Evolutionary conservation across 2,329 filamentous ascomycete species (phyloP).

Genomic region (Pseudopyrenochaeta lycopersici): DNA sequence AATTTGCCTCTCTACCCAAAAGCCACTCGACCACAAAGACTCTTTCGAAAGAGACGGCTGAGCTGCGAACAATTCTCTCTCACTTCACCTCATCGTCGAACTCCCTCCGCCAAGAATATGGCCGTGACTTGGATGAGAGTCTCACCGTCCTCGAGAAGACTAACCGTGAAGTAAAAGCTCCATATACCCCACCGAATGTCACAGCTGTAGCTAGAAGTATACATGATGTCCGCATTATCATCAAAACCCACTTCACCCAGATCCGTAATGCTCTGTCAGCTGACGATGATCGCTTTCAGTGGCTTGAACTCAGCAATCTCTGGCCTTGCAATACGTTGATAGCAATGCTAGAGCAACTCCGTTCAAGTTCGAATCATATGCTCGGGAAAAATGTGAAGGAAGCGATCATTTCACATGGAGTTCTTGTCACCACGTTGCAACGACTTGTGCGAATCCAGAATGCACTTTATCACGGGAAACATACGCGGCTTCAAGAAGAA

Average conservation of each 20-base stretch:
- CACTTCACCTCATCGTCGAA: constrained; percentile 39
- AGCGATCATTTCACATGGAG: constrained; percentile 52
- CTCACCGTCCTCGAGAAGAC: constrained; percentile 37
- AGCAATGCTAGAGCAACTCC: constrained; percentile 54
- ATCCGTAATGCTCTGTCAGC: constrained; percentile 6
- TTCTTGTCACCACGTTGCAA: constrained; percentile 46
- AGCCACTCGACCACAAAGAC: constrained; percentile 2
- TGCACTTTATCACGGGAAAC: constrained; percentile 47
- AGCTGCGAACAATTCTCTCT: constrained; percentile 44
- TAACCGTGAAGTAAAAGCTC: constrained; percentile 8
- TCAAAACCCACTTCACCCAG: constrained; percentile 19
- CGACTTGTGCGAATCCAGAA: not conserved
- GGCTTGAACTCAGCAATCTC: constrained; percentile 53
- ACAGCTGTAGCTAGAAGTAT: constrained; percentile 4
- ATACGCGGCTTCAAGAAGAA: constrained; percentile 33
- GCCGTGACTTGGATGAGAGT: constrained; percentile 41
- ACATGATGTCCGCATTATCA: constrained; percentile 14
- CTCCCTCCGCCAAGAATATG: constrained; percentile 49
- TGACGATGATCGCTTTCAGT: constrained; percentile 41
- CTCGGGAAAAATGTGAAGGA: constrained; percentile 50
- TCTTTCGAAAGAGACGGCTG: constrained; percentile 14
- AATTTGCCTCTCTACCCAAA: not conserved
- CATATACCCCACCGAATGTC: constrained; percentile 11
- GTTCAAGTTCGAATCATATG: constrained; percentile 33
- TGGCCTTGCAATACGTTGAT: constrained; percentile 57